Base-by-base conservation (phyloP, 1,139 yeast species). In the Entelexis paramagnoliae region DNA sequence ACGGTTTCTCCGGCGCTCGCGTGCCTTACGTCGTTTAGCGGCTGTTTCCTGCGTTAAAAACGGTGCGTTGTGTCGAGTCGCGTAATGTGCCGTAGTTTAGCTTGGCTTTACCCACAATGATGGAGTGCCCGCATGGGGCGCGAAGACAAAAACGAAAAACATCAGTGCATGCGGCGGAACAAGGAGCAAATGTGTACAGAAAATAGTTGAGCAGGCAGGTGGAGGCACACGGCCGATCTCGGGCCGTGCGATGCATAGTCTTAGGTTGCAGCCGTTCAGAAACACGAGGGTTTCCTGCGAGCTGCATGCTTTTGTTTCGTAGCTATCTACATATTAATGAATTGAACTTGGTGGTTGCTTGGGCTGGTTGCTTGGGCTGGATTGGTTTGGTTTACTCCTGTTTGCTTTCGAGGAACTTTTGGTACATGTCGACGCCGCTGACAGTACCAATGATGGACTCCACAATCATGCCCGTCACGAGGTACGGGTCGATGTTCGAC, bases 401-500 rank as follows among this genome's bases (percentile, higher is more conserved):
- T 35, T 52, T 49, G 46, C 51, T 53, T 47, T 39, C 52, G 49
- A 50, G 38, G 56, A 48, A 59, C 51, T 47, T 55, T 42, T 49
- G 40, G 55, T 39, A 51, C 94, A 91, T 89, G 73, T 89, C 95
- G 68, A 95, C 96, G 67, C 86, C 95, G 56, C 93, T 89, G 66
- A 89, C 85, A 55, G 94, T 79, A 70, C 97, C 97, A 72, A 93
- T 85, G 62, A 91, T 81, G 64, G 97, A 89, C 78, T 91, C 98
- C 65, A 85, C 85, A 83, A 91, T 86, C 68, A 91, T 88, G 77
- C 97, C 98, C 55, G 96, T 88, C 61, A 91, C 97, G 72, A 89
- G 80, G 77, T 91, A 91, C 63, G 98, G 97, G 72, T 91, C 98
- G 66, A 91, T 91, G 82, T 91, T 91, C 59, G 97, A 89, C 62